Evolutionary conservation across 1,139 yeast genomes (phyloP), one percentile per base, ranked within the genome.

Genomic region (Yamadazyma triangularis): DNA sequence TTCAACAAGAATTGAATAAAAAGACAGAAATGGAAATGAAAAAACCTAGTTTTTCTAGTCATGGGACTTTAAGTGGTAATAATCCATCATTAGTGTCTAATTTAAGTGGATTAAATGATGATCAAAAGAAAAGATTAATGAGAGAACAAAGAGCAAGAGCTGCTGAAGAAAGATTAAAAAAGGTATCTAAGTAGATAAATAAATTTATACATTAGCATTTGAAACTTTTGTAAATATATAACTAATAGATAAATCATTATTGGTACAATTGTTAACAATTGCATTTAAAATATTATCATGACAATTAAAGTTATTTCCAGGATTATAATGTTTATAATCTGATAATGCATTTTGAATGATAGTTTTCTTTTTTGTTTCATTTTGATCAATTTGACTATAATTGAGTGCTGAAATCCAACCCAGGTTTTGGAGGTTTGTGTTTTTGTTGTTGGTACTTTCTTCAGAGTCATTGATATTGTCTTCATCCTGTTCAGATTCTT

Each of bases 111-210:
- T 52, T 67, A 27, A 57, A 53, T 19, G 89, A 81, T 1, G 86
- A 79, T 24, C 96, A 89, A 42, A 72, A 76, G 48, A 69, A 70
- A 70, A 73, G 79, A 48, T 58, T 91, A 20, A 88, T 89, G 82
- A 73, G 98, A 39, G 98, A 91, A 48, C 89, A 91, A 50, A 65
- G 98, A 33, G 97, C 97, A 0, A 70, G 97, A 38, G 99, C 99
- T 0, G 96, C 96, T 0, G 97, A 91, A 53, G 96, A 93, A 0
- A 70, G 99, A 44, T 52, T 89, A 36, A 60, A 54, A 28, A 40
- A 39, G 22, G 25, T 39, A 26, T 33, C 25, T 15, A 34, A 36
- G 2, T 24, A 30, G 13, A 25, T 27, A 29, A 10, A 11, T 18
- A 12, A 25, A 13, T 21, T 10, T 11, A 21, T 21, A 16, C 15